These are phyloP conservation scores for Penicillium lagena DNA, from an alignment of 495 filamentous ascomycete genomes.

Conservation along the genomic window DNA sequence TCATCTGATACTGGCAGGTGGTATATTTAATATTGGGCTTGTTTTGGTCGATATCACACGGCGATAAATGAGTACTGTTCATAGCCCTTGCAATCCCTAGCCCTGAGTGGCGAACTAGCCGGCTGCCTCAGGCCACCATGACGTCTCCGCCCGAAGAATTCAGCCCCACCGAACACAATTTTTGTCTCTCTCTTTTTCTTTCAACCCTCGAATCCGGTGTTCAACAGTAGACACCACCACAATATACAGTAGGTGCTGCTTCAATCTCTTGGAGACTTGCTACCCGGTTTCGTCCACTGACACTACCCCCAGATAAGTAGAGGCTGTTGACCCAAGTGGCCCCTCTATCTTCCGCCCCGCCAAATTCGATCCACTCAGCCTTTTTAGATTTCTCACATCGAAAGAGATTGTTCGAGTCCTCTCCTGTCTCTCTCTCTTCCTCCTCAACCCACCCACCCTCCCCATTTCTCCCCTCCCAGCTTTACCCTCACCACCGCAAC, in stretches of 20 bases:
- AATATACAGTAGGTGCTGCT: too few species aligned
- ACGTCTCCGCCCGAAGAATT: constrained; percentile 27
- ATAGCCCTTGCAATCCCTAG: too few species aligned
- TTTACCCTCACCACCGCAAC: constrained; percentile 16
- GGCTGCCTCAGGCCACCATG: constrained; percentile 16
- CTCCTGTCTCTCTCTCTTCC: constrained; percentile 4
- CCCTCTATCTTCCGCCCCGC: constrained; percentile 31
- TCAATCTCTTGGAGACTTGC: too few species aligned
- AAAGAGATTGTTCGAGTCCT: constrained; percentile 12
- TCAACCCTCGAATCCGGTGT: constrained; percentile 1
- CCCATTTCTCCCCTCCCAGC: background rate
- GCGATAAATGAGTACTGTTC: too few species aligned
- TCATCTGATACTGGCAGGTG: too few species aligned
- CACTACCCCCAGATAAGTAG: background rate
- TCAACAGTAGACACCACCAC: too few species aligned
- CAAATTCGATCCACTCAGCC: constrained; percentile 37
- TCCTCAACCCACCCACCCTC: constrained; percentile 5
- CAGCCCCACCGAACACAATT: constrained; percentile 30
- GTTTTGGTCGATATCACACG: too few species aligned
- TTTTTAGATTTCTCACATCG: constrained; percentile 32
- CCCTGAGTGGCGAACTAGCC: constrained; percentile 6
- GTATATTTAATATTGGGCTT: too few species aligned
- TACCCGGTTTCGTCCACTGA: too few species aligned
- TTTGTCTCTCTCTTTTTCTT: constrained; percentile 13
- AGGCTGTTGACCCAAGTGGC: constrained; percentile 7